phyloP scores from a whole-genome alignment of 108 stramenopile genomes.

The Nannochloropsis oceanica region DNA sequence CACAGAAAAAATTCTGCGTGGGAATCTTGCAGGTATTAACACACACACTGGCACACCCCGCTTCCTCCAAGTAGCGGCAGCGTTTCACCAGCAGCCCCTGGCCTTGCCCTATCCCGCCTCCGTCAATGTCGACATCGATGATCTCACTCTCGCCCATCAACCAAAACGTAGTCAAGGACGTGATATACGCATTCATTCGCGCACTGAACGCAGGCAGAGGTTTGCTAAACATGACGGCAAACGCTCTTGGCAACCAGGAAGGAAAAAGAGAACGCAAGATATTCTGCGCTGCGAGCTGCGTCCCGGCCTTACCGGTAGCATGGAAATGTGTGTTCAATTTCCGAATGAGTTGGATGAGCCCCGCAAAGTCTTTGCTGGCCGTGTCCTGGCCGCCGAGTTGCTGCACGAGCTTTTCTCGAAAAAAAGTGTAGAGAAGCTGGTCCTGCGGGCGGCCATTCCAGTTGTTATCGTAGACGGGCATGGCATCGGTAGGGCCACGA shows the following conservation, averaged over 20 bases:
- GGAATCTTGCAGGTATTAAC: conserved; percentile 86
- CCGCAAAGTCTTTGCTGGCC: neutral
- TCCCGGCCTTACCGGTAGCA: neutral
- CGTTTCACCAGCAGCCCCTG: conserved; percentile 70
- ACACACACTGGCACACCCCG: conserved; percentile 70
- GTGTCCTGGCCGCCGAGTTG: neutral
- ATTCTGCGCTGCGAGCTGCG: neutral
- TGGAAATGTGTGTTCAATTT: neutral
- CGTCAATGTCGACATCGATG: conserved; percentile 53
- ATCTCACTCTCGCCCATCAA: conserved; percentile 79
- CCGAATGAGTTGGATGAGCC: neutral
- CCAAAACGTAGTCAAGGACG: conserved; percentile 58
- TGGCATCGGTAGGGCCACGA: neutral
- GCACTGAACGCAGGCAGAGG: conserved; percentile 48
- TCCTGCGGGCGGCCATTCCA: neutral
- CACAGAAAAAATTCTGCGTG: conserved; percentile 68
- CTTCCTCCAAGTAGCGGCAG: conserved; percentile 77
- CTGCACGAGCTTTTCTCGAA: neutral
- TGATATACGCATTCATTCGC: conserved; percentile 76
- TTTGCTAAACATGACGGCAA: conserved; percentile 25
- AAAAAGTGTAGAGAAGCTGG: neutral
- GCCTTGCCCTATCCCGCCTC: conserved; percentile 26
- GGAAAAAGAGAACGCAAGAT: conserved; percentile 21
- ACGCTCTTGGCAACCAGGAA: conserved; percentile 8
- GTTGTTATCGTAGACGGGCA: neutral